Percentiles rank a stretch among this genome's conserved stretches.
phyloP scores from a whole-genome alignment of 2,329 filamentous ascomycete species.

The Beauveria bassiana region DNA sequence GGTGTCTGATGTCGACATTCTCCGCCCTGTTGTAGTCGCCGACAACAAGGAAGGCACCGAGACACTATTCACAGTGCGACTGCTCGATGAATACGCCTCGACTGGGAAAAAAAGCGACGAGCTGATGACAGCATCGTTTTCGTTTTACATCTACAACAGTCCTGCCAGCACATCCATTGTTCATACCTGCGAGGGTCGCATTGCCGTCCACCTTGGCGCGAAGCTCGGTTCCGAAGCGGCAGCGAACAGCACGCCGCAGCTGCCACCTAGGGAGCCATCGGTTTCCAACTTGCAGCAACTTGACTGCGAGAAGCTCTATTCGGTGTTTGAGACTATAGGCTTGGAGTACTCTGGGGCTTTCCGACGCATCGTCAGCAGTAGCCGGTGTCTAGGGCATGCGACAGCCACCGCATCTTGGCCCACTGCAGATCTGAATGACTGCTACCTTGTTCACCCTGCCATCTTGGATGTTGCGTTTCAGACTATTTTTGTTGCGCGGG shows the following conservation, averaged over 20 bases:
- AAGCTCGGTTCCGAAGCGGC: neutral
- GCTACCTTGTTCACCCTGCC: slow-evolving; percentile 24
- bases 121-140: neutral
- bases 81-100: neutral
- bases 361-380: neutral
- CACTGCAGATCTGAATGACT: neutral
- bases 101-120: neutral
- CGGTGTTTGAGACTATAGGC: slow-evolving; percentile 5
- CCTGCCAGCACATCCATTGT: neutral
- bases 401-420: neutral
- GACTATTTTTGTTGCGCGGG: neutral
- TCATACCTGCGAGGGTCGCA: neutral
- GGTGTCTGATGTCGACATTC: slow-evolving; percentile 2
- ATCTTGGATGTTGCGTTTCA: slow-evolving; percentile 29
- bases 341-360: neutral
- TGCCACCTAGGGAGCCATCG: neutral
- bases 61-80: neutral
- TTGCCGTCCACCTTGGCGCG: neutral
- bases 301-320: slow-evolving; percentile 5
- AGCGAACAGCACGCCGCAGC: neutral
- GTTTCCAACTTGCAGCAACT: neutral
- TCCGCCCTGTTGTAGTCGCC: neutral
- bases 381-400: neutral
- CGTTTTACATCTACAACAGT: neutral
- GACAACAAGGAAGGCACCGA: neutral